Evolutionary conservation across 2,329 filamentous ascomycete species (phyloP).

Genomic region (Paradendryphiella salina): DNA sequence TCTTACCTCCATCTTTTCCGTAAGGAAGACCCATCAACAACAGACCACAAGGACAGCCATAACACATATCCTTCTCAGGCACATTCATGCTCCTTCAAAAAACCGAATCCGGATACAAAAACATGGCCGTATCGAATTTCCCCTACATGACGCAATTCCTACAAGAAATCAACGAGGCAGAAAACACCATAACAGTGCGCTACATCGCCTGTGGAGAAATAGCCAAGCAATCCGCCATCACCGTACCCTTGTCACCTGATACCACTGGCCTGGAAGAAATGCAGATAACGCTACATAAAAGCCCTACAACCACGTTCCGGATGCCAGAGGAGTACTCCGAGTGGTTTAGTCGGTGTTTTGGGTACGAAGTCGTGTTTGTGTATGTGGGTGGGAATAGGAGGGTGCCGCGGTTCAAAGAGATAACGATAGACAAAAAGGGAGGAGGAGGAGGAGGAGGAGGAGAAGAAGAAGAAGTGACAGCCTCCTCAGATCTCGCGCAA

Average conservation of each 20-base stretch:
- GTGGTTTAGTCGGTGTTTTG: conserved; percentile 53
- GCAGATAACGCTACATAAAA: conserved; percentile 51
- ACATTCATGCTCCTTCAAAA: conserved; percentile 49
- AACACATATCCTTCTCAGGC: conserved; percentile 13
- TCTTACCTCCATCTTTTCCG: not conserved
- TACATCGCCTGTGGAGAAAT: conserved; percentile 44
- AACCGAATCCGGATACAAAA: conserved; percentile 43
- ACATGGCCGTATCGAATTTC: conserved; percentile 50
- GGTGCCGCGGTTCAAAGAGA: conserved; percentile 46
- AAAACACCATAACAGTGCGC: conserved; percentile 44
- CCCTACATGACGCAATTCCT: conserved; percentile 50
- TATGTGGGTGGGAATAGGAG: conserved; percentile 51
- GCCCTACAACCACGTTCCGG: conserved; percentile 48
- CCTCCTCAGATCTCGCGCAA: conserved; percentile 33
- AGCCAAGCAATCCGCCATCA: conserved; percentile 33
- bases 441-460: too few species aligned
- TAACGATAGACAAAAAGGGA: too few species aligned
- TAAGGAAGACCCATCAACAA: too few species aligned
- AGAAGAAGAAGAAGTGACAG: conserved; percentile 34
- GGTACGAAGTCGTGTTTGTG: conserved; percentile 49
- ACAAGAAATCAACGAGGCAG: conserved; percentile 38
- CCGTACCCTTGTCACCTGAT: conserved; percentile 49
- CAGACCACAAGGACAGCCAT: not conserved
- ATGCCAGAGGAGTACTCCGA: conserved; percentile 49
- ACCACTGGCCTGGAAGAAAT: conserved; percentile 41